Conservation (phyloP, 176 grass and related monocot genomes). For the Rhynchospora pubera region DNA sequence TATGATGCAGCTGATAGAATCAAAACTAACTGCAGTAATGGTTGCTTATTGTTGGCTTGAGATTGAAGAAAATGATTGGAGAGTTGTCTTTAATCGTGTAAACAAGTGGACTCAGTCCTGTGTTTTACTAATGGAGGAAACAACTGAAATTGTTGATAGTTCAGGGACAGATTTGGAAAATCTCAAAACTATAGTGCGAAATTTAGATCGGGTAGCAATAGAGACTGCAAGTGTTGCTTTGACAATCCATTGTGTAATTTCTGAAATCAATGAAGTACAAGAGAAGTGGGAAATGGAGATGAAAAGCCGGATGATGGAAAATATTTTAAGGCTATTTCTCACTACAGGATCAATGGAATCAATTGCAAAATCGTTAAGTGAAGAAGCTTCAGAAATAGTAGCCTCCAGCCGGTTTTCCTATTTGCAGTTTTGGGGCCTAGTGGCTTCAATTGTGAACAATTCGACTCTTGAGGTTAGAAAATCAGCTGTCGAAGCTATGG, state of each 20-base stretch:
- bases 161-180: slow-evolving; percentile 39
- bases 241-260: slow-evolving; percentile 59
- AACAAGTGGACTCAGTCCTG: slow-evolving; percentile 63
- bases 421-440: slow-evolving; percentile 78
- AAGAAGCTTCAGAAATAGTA: slow-evolving; percentile 54
- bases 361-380: slow-evolving; percentile 47
- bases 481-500: slow-evolving; percentile 73
- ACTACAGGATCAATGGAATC: slow-evolving; percentile 68
- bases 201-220: slow-evolving; percentile 45
- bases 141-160: slow-evolving; percentile 40
- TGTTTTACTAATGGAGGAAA: slow-evolving; percentile 86
- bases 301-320: slow-evolving; percentile 56
- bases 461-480: slow-evolving; percentile 57
- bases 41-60: slow-evolving; percentile 72
- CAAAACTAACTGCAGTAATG: slow-evolving; percentile 59
- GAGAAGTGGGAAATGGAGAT: slow-evolving; percentile 50
- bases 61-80: slow-evolving; percentile 71
- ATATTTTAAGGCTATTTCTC: slow-evolving; percentile 75
- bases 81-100: slow-evolving; percentile 43
- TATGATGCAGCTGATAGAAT: slow-evolving; percentile 47
- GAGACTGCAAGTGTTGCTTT: slow-evolving; percentile 47
- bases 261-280: slow-evolving; percentile 36
- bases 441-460: slow-evolving; percentile 64
- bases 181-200: slow-evolving; percentile 40
- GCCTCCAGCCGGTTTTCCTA: slow-evolving; percentile 49